Conservation (phyloP, 129 eudicot species). For the Ambrosia trifida region DNA sequence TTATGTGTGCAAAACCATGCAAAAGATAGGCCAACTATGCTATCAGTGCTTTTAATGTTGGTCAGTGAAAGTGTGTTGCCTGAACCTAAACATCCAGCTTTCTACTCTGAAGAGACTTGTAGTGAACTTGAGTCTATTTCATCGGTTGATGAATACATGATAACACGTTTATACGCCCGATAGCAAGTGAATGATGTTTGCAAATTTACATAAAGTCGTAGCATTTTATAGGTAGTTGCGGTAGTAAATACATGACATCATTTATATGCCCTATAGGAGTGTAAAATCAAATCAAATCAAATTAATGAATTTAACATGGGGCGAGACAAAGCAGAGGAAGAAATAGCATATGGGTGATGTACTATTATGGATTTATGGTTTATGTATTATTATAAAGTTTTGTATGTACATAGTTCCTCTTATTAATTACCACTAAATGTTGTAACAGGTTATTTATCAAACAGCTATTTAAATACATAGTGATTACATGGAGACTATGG, state of each 20-base stretch:
- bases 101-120: slow-evolving; percentile 14
- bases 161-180: slow-evolving; percentile 22
- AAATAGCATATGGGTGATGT: neutral
- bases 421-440: too few relatives aligned
- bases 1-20: slow-evolving; percentile 53
- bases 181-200: neutral
- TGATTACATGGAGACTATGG: too few relatives aligned
- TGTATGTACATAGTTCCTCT: too few relatives aligned
- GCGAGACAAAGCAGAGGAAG: too few relatives aligned
- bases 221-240: neutral
- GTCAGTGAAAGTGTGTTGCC: slow-evolving; percentile 37
- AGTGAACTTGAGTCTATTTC: slow-evolving; percentile 4
- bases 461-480: too few relatives aligned
- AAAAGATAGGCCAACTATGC: slow-evolving; percentile 53
- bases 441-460: too few relatives aligned
- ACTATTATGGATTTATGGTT: neutral
- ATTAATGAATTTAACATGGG: too few relatives aligned
- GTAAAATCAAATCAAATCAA: neutral
- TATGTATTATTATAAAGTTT: too few relatives aligned
- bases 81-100: slow-evolving; percentile 35
- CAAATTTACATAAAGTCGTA: neutral
- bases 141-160: slow-evolving; percentile 14
- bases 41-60: slow-evolving; percentile 50
- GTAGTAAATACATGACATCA: neutral
- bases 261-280: neutral